These are phyloP conservation scores for Penicillium flavigenum DNA, from an alignment of 495 filamentous ascomycete species.

Conservation along the genomic window DNA sequence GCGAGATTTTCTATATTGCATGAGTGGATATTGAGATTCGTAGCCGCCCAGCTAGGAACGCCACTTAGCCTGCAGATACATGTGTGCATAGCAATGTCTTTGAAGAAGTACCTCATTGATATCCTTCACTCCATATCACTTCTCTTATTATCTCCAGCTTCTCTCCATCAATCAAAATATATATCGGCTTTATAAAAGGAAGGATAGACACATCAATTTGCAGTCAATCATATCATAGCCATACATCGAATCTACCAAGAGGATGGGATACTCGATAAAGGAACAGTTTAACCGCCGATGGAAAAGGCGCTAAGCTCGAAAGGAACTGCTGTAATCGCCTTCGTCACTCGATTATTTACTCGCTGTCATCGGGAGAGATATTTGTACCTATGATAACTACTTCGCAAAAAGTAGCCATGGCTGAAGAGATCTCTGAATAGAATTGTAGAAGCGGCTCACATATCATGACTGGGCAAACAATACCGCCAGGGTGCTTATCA, in stretches of 20 bases:
- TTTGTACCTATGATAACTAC: background rate
- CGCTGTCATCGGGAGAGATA: background rate
- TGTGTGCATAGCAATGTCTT: background rate
- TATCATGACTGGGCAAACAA: background rate
- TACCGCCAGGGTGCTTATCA: too few species aligned
- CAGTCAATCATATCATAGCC: background rate
- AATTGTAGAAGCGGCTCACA: background rate
- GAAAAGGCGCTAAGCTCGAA: background rate
- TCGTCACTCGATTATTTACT: background rate
- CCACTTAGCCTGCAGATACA: background rate
- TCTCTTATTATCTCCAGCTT: background rate
- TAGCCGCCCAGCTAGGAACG: background rate
- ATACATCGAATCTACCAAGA: background rate
- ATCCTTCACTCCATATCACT: background rate
- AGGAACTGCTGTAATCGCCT: background rate
- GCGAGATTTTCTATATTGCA: background rate
- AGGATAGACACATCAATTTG: background rate
- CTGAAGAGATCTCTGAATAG: background rate
- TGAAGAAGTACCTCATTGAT: too few species aligned
- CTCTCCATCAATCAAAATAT: background rate
- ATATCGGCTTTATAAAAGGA: background rate
- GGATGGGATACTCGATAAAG: background rate
- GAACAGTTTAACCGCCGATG: background rate
- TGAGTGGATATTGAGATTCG: background rate
- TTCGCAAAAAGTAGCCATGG: background rate